Conservation (phyloP, 1,139 yeast species). For the Geotrichum phurueaensis region DNA sequence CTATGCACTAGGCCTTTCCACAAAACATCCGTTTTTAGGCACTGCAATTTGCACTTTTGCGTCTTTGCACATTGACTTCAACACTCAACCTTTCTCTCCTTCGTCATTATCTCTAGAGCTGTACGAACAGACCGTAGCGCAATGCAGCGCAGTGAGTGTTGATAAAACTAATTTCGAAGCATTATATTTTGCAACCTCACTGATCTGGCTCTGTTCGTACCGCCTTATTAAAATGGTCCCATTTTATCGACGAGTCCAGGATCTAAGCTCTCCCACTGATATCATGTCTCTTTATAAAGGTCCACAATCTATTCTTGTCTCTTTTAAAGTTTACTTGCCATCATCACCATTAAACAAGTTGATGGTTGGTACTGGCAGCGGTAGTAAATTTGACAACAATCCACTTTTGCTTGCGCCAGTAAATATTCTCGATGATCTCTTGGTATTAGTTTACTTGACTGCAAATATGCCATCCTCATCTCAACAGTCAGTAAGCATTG, state of each 20-base stretch:
- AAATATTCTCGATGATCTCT: slow-evolving; percentile 3
- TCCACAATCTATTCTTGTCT: slow-evolving; percentile 7
- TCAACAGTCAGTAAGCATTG: background rate
- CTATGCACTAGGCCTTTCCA: slow-evolving; percentile 3
- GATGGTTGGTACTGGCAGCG: background rate
- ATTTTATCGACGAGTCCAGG: background rate
- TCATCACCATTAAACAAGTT: slow-evolving; percentile 2
- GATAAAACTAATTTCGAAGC: slow-evolving; percentile 11
- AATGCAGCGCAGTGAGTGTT: slow-evolving; percentile 8
- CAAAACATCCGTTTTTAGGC: slow-evolving; percentile 9
- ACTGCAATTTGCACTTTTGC: slow-evolving; percentile 14
- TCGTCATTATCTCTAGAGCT: slow-evolving; percentile 7
- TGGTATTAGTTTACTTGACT: background rate
- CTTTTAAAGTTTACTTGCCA: slow-evolving; percentile 6
- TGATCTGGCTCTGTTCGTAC: slow-evolving; percentile 15
- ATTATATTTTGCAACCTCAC: slow-evolving; percentile 9
- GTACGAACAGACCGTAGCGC: slow-evolving; percentile 11
- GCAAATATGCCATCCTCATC: background rate
- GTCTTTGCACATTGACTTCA: slow-evolving; percentile 10
- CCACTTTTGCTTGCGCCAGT: background rate
- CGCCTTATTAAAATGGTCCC: slow-evolving; percentile 9
- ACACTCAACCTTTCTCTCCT: slow-evolving; percentile 2
- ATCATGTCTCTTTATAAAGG: slow-evolving; percentile 9
- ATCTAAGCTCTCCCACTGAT: slow-evolving; percentile 3
- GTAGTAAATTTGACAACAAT: background rate